These are phyloP conservation scores for Penicillium sp. DNA, from an alignment of 2,329 filamentous ascomycete species.

Conservation along the genomic window DNA sequence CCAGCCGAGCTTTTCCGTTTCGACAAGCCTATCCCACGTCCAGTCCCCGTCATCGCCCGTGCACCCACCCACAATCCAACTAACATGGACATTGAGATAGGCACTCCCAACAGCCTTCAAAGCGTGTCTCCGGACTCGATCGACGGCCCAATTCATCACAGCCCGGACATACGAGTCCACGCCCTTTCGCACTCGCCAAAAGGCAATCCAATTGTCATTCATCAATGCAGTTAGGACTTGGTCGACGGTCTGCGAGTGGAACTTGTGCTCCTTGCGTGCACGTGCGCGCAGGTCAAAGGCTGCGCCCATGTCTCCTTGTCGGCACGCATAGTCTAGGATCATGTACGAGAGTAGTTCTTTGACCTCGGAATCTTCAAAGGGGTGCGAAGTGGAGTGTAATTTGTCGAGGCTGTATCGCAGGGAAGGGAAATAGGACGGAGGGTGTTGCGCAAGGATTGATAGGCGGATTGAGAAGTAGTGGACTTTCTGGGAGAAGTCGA, in stretches of 20 bases:
- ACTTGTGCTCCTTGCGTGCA: conserved; percentile 50
- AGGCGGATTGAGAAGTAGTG: conserved; percentile 90
- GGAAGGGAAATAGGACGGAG: conserved; percentile 86
- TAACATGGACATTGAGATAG: conserved; percentile 75
- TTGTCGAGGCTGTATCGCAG: conserved; percentile 72
- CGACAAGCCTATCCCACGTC: conserved; percentile 69
- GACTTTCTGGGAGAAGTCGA: conserved; percentile 80
- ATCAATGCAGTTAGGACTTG: conserved; percentile 67
- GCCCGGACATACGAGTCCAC: conserved; percentile 79
- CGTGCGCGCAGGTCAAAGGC: conserved; percentile 66
- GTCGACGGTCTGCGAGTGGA: conserved; percentile 68
- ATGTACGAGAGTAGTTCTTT: conserved; percentile 78
- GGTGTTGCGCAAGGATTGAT: conserved; percentile 75
- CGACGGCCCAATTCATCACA: conserved; percentile 78
- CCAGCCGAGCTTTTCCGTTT: conserved; percentile 78
- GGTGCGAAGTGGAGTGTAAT: conserved; percentile 64
- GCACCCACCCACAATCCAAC: conserved; percentile 61
- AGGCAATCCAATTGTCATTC: conserved; percentile 78
- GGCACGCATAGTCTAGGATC: conserved; percentile 84
- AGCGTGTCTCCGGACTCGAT: conserved; percentile 69
- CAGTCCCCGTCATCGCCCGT: conserved; percentile 42
- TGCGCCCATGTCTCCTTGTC: conserved; percentile 69
- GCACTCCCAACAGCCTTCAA: conserved; percentile 82
- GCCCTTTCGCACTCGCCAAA: conserved; percentile 66
- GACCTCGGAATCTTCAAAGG: conserved; percentile 69